A percentile compares a stretch with the other conserved stretches of the same genome.
These are phyloP conservation scores for Strobilomyces echinocephalus DNA, from an alignment of 768 basidiomycete species.

Conservation along the genomic window DNA sequence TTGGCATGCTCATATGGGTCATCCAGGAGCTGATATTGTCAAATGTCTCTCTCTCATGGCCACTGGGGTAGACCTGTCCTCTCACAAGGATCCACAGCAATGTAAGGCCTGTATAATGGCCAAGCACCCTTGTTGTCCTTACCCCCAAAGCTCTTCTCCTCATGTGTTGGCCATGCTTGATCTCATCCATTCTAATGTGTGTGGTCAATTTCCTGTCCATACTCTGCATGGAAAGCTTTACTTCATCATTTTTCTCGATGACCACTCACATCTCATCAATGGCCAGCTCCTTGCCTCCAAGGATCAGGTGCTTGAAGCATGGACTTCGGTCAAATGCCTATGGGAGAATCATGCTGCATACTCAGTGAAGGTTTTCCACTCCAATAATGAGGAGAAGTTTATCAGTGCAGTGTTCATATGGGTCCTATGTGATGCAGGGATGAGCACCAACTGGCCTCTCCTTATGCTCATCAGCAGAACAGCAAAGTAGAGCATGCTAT, in stretches of 20 bases:
- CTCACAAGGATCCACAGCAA: no score
- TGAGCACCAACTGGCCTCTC: no score
- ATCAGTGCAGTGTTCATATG: neutral
- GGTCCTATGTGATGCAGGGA: neutral
- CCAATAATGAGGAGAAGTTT: slow-evolving; percentile 4
- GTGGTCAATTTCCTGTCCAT: slow-evolving; percentile 21
- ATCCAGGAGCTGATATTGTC: no score
- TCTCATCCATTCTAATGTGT: slow-evolving; percentile 25
- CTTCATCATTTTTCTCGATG: no score
- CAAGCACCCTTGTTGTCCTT: neutral
- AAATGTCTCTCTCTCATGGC: no score
- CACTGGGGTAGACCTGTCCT: neutral
- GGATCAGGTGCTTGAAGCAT: slow-evolving; percentile 1
- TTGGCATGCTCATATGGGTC: no score
- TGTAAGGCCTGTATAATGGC: neutral
- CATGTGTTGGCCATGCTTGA: slow-evolving; percentile 12
- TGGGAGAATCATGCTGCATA: neutral
- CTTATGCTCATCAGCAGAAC: no score
- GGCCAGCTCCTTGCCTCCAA: neutral
- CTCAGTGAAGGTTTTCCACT: neutral
- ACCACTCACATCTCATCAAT: neutral
- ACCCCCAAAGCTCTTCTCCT: no score
- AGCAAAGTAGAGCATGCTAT: neutral
- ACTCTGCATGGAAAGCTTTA: slow-evolving; percentile 16
- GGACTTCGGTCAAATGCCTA: no score